phyloP scores from a whole-genome alignment of 2,329 filamentous ascomycete genomes.

The Amesomyces nigricolor region DNA sequence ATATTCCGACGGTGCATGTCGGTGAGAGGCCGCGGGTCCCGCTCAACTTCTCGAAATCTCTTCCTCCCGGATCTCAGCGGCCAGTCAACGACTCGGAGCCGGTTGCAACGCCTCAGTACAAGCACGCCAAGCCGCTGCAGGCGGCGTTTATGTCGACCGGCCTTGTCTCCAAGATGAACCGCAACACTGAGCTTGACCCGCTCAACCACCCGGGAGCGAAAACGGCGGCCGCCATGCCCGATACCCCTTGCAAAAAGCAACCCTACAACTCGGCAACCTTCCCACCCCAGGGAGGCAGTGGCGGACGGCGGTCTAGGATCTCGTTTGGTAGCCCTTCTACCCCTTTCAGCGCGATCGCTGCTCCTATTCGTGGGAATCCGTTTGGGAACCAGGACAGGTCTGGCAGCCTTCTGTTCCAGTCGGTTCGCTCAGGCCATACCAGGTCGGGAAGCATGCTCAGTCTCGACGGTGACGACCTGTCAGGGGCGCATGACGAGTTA shows the following conservation, averaged over 20 bases:
- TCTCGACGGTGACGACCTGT: constrained; percentile 62
- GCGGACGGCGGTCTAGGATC: constrained; percentile 57
- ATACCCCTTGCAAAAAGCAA: constrained; percentile 93
- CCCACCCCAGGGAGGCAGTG: constrained; percentile 53
- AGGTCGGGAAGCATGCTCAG: constrained; percentile 69
- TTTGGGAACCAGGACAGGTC: constrained; percentile 55
- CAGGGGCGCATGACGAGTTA: constrained; percentile 57
- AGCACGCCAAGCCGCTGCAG: constrained; percentile 68
- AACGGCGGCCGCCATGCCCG: constrained; percentile 66
- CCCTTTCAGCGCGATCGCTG: constrained; percentile 63
- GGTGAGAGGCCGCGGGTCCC: constrained; percentile 46
- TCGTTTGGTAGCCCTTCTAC: constrained; percentile 77
- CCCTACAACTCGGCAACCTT: constrained; percentile 62
- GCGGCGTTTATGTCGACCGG: constrained; percentile 92
- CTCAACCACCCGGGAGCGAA: constrained; percentile 42
- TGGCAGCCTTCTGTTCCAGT: constrained; percentile 65
- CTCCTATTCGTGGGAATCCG: constrained; percentile 37
- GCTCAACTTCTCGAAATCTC: constrained; percentile 65
- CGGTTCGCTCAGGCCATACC: constrained; percentile 42
- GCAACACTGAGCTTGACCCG: constrained; percentile 65
- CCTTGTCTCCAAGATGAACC: constrained; percentile 89
- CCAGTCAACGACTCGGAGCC: constrained; percentile 39
- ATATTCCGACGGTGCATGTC: constrained; percentile 48
- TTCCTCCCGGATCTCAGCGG: constrained; percentile 59
- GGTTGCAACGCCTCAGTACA: constrained; percentile 76